These are phyloP conservation scores for Thraustochytrium striatum DNA, from an alignment of 352 stramenopile species.

Conservation along the genomic window DNA sequence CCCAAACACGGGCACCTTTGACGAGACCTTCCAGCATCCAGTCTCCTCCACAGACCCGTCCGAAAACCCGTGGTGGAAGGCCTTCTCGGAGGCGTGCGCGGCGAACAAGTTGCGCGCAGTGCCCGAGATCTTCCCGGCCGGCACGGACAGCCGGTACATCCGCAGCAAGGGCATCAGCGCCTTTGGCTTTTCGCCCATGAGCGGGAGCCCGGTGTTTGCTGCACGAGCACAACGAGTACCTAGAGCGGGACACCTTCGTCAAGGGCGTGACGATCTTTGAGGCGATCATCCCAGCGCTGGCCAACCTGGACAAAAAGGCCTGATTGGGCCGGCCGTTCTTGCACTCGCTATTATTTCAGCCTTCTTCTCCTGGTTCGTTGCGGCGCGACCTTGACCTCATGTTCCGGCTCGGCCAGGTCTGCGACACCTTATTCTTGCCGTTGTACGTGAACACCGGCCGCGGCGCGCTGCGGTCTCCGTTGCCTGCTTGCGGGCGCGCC, in stretches of 20 bases:
- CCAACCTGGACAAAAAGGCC: too few species aligned
- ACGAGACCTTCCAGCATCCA: conserved; percentile 65
- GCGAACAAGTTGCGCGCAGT: conserved; percentile 53
- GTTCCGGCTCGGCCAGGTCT: too few species aligned
- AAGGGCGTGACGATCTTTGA: conserved; percentile 84
- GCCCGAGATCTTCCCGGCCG: conserved; percentile 87
- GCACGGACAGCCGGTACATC: conserved; percentile 86
- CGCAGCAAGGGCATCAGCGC: conserved; percentile 79
- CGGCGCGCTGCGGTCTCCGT: too few species aligned
- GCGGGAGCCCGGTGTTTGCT: conserved; percentile 86
- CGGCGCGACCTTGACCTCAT: too few species aligned
- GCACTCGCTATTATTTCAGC: too few species aligned
- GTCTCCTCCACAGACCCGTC: conserved; percentile 58
- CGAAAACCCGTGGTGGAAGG: conserved; percentile 30
- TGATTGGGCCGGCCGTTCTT: not conserved
- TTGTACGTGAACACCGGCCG: too few species aligned
- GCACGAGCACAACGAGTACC: conserved; percentile 91
- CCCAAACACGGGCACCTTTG: conserved; percentile 56
- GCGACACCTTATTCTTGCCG: too few species aligned
- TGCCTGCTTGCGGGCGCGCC: too few species aligned
- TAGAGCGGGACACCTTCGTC: conserved; percentile 83
- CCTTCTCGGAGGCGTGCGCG: conserved; percentile 31
- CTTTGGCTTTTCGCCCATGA: conserved; percentile 89
- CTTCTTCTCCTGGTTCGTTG: too few species aligned
- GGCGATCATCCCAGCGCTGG: conserved; percentile 60